Evolutionary conservation across 106 monocot species (phyloP), one percentile per base, ranked within the genome.

Genomic region (Cymbidium sinense): DNA sequence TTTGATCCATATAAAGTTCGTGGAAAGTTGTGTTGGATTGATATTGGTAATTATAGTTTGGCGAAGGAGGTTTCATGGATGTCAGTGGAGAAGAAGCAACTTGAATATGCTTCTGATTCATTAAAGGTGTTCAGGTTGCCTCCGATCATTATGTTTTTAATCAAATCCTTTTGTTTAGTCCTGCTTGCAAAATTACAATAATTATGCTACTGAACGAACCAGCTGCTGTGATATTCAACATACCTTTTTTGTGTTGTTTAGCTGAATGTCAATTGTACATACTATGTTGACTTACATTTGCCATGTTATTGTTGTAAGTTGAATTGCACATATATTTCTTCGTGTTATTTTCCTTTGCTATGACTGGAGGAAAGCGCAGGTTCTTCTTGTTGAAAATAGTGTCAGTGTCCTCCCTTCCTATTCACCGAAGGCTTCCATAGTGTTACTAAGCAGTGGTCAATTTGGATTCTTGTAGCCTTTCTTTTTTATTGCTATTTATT

Each of bases 51-150:
- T 73, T 95, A 95, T 81, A 77, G 84, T 74, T 73, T 89, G 44
- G 93, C 84, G 35, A 89, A 81, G 79, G 93, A 95, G 79, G 90
- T 95, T 23, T 95, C 95, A 15, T 93, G 93, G 95, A 95, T 95
- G 95, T 95, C 95, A 69, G 90, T 91, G 51, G 88, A 82, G 58
- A 90, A 95, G 81, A 85, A 91, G 34, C 95, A 95, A 74, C 93
- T 95, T 75, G 90, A 93, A 75, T 89, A 84, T 90, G 95, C 95
- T 77, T 85, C 95, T 76, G 90, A 73, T 33, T 88, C 85, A 34
- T 87, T 95, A 13, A 81, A 82, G 77, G 79, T 83, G 73, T 93
- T 95, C 87, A 93, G 93, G 95, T 93, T 50, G 52, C 29, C 19
- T 83, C 4, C 81, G 15, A 28, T 34, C 11, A 55, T 50, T 30